Conservation (phyloP, 2,329 filamentous ascomycete genomes). For the Mariannaea sp. region DNA sequence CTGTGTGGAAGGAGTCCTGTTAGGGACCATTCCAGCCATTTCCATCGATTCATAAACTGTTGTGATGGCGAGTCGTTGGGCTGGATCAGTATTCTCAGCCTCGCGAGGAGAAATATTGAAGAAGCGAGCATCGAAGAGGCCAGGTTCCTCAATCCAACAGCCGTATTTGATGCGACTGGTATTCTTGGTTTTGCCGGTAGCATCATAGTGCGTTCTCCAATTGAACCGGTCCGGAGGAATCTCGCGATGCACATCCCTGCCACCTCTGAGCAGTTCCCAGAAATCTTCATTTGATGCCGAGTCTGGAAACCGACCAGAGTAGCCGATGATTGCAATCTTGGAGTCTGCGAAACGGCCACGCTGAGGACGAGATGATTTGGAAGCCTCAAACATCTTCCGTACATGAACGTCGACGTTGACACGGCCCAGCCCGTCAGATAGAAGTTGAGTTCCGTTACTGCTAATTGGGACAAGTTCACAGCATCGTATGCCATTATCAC, state of each 20-base stretch:
- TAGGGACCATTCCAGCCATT: conserved; percentile 71
- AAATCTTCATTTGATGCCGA: conserved; percentile 50
- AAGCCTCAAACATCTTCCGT: conserved; percentile 1
- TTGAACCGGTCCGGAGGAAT: conserved; percentile 72
- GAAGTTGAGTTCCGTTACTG: conserved; percentile 25
- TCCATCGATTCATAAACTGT: conserved; percentile 83
- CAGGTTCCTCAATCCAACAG: conserved; percentile 72
- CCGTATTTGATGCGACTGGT: conserved; percentile 72
- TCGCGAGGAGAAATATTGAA: conserved; percentile 86
- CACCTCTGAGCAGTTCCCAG: conserved; percentile 71
- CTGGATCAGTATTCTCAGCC: conserved; percentile 75
- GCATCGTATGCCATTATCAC: background rate
- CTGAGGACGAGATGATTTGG: background rate
- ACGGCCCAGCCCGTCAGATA: conserved; percentile 13
- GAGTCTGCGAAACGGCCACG: conserved; percentile 28
- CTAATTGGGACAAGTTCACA: conserved; percentile 19
- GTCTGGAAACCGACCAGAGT: conserved; percentile 51
- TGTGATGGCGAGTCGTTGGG: conserved; percentile 72
- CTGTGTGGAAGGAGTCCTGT: conserved; percentile 69
- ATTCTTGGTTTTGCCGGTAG: conserved; percentile 69
- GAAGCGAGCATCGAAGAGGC: conserved; percentile 75
- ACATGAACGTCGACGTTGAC: conserved; percentile 10
- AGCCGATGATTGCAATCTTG: conserved; percentile 83
- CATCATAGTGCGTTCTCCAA: conserved; percentile 68
- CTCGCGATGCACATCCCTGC: conserved; percentile 67